Evolutionary conservation across 1,139 yeast genomes (phyloP).

Genomic region (Suhomyces bokatorum): DNA sequence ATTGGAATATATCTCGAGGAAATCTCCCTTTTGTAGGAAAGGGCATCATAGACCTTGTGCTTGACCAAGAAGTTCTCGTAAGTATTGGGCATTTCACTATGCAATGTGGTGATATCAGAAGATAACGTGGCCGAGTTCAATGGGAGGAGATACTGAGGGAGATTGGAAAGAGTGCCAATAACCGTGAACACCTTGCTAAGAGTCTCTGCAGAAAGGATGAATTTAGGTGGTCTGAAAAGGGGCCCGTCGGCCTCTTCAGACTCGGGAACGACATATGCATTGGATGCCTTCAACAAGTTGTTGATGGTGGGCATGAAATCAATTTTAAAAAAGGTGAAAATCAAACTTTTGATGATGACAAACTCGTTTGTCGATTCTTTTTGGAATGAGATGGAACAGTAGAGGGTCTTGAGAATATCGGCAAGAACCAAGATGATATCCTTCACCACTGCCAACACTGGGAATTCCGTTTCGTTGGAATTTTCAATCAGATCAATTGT

Average conservation of each 20-base stretch:
- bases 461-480: constrained; percentile 18
- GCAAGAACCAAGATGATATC: constrained; percentile 30
- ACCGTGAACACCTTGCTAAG: constrained; percentile 27
- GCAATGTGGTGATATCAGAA: constrained; percentile 30
- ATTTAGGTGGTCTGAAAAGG: constrained; percentile 18
- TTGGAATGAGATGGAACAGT: constrained; percentile 17
- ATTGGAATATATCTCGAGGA: constrained; percentile 27
- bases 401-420: constrained; percentile 27
- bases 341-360: constrained; percentile 21
- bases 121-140: constrained; percentile 22
- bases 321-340: constrained; percentile 24
- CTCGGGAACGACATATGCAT: constrained; percentile 14
- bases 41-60: constrained; percentile 16
- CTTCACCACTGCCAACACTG: constrained; percentile 26
- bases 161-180: constrained; percentile 27
- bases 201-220: constrained; percentile 33
- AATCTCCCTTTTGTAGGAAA: constrained; percentile 18
- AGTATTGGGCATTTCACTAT: constrained; percentile 23
- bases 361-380: constrained; percentile 19
- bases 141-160: constrained; percentile 25
- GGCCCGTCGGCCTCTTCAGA: neutral
- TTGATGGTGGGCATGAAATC: constrained; percentile 28
- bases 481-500: constrained; percentile 20
- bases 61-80: constrained; percentile 21
- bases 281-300: constrained; percentile 26